Evolutionary conservation across 805 yeast species (phyloP).

Genomic region (Priceomyces medius): DNA sequence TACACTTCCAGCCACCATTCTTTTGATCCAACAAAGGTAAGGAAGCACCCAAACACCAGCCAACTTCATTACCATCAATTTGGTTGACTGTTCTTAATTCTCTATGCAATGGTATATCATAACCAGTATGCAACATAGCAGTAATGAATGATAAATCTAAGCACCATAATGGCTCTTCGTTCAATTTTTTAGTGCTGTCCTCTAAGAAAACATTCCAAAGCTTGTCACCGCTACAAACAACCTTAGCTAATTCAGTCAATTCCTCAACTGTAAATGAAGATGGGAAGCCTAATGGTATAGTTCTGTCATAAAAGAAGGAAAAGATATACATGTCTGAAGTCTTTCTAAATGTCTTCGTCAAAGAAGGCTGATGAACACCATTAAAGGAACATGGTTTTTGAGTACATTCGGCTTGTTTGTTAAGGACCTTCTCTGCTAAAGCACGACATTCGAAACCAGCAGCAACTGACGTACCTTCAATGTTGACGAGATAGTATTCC

Average conservation of each 20-base stretch:
- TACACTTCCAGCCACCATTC: slow-evolving; percentile 69
- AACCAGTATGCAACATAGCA: slow-evolving; percentile 90
- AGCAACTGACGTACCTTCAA: slow-evolving; percentile 56
- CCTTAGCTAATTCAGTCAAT: slow-evolving; percentile 72
- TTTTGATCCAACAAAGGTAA: slow-evolving; percentile 76
- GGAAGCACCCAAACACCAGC: slow-evolving; percentile 99
- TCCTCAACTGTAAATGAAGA: slow-evolving; percentile 81
- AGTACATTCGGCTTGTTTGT: slow-evolving; percentile 77
- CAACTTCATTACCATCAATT: slow-evolving; percentile 85
- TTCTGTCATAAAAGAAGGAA: slow-evolving; percentile 93
- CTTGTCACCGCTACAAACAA: slow-evolving; percentile 81
- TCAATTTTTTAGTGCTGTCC: slow-evolving; percentile 63
- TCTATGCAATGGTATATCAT: slow-evolving; percentile 86
- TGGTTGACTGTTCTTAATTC: slow-evolving; percentile 91
- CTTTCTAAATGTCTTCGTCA: slow-evolving; percentile 70
- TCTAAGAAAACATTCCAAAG: slow-evolving; percentile 73
- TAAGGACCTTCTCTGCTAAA: slow-evolving; percentile 76
- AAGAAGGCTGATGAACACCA: slow-evolving; percentile 95
- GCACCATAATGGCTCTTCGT: slow-evolving; percentile 91
- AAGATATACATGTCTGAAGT: slow-evolving; percentile 81
- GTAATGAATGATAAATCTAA: slow-evolving; percentile 87
- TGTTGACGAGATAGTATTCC: slow-evolving; percentile 51
- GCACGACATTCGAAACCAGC: slow-evolving; percentile 80
- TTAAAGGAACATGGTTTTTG: slow-evolving; percentile 89
- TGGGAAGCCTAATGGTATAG: slow-evolving; percentile 95